Evolutionary conservation across 345 rosid genomes (phyloP), one percentile per base, ranked within the genome.

Genomic region (Gossypium raimondii): DNA sequence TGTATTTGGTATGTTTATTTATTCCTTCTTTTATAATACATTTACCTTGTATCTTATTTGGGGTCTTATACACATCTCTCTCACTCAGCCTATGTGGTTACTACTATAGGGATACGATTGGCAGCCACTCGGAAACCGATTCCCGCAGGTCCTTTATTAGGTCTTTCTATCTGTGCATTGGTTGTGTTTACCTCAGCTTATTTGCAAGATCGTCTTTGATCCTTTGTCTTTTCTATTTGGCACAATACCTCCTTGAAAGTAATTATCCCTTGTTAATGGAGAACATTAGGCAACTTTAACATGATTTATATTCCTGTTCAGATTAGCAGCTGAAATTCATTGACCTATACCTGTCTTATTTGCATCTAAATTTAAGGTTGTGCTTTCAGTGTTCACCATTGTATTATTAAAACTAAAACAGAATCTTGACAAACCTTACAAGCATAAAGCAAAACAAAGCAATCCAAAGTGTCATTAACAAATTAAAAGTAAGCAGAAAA

Each of bases 141-240:
- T 63, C 98, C 97, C 14, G 79, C 97, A 0, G 97, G 97, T 14
- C 92, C 84, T 22, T 77, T 93, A 29, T 81, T 93, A 57, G 88
- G 83, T 58, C 84, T 93, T 73, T 91, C 98, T 67, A 22, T 86
- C 56, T 76, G 80, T 62, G 87, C 89, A 67, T 70, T 86, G 78
- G 74, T 81, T 48, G 88, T 91, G 79, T 93, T 91, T 78, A 74
- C 81, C 62, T 75, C 87, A 24, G 85, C 91, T 0, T 89, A 87
- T 81, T 66, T 86, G 61, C 86, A 87, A 82, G 80, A 85, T 81
- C 84, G 55, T 52, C 20, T 80, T 73, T 84, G 80, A 82, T 60
- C 38, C 17, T 59, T 34, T 63, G 77, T 47, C 62, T 64, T 51
- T 51, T 75, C 3, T 52, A 45, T 24, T 57, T 60, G 67, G 45